These are phyloP conservation scores for Plasmodium berghei DNA, from an alignment of 169 alveolate genomes.

Conservation along the genomic window DNA sequence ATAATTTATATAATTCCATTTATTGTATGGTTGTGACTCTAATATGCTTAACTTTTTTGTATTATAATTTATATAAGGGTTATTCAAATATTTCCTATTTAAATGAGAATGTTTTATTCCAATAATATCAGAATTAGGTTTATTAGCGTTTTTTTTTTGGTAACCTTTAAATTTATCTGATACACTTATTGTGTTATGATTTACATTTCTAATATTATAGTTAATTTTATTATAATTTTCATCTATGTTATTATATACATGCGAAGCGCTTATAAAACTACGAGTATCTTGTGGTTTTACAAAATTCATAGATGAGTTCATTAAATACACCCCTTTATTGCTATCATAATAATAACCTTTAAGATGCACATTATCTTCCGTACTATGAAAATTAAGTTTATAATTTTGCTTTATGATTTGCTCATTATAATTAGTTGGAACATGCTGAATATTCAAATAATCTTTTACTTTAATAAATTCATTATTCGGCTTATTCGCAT, in stretches of 20 bases:
- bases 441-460: background rate
- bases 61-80: background rate
- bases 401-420: background rate
- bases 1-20: background rate
- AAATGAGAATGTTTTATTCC: background rate
- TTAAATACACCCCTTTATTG: no score
- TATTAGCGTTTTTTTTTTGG: background rate
- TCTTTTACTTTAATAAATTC: conserved; percentile 4
- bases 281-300: no score
- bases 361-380: no score
- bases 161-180: no score
- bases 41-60: background rate
- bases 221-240: no score
- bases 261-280: no score
- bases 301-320: no score
- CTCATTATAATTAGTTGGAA: conserved; percentile 1
- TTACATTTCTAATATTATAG: no score
- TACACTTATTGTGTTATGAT: no score
- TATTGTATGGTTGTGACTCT: background rate
- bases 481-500: background rate
- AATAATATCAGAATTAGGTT: background rate
- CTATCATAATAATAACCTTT: no score
- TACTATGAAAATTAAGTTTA: background rate
- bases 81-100: conserved; percentile 8
- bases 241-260: no score